Conservation (phyloP, 805 yeast genomes). For the Lachancea sp. region DNA sequence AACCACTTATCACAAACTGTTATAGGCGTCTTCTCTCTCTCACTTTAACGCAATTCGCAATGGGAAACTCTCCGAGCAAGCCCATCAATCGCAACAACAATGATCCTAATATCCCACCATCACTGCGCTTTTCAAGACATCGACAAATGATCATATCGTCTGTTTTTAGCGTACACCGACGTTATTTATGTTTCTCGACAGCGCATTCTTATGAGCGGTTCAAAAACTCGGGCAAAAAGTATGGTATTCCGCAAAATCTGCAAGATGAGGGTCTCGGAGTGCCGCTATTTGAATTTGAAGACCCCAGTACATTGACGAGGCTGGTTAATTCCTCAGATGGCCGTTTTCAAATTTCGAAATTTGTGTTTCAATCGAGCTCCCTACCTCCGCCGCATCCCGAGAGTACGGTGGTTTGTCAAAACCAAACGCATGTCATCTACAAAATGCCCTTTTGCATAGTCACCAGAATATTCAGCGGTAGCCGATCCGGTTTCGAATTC, state of each 20-base stretch:
- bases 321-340: not conserved
- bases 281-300: constrained; percentile 3
- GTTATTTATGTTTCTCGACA: constrained; percentile 6
- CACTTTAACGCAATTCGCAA: too few species aligned
- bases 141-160: constrained; percentile 6
- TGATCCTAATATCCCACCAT: constrained; percentile 4
- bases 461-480: not conserved
- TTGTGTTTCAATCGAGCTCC: not conserved
- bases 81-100: not conserved
- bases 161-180: not conserved
- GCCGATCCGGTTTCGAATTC: not conserved
- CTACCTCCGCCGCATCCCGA: constrained; percentile 3
- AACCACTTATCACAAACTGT: too few species aligned
- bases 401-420: not conserved
- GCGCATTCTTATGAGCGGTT: constrained; percentile 6
- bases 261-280: constrained; percentile 7
- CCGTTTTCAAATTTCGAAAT: constrained; percentile 4
- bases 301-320: not conserved
- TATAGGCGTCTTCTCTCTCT: too few species aligned
- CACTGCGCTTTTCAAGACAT: constrained; percentile 6
- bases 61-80: constrained; percentile 4
- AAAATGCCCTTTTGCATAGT: constrained; percentile 8
- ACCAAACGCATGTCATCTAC: not conserved
- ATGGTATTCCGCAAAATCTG: not conserved
- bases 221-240: not conserved